Evolutionary conservation across 495 filamentous ascomycete species (phyloP).

Genomic region (Hyaloscypha bicolor): DNA sequence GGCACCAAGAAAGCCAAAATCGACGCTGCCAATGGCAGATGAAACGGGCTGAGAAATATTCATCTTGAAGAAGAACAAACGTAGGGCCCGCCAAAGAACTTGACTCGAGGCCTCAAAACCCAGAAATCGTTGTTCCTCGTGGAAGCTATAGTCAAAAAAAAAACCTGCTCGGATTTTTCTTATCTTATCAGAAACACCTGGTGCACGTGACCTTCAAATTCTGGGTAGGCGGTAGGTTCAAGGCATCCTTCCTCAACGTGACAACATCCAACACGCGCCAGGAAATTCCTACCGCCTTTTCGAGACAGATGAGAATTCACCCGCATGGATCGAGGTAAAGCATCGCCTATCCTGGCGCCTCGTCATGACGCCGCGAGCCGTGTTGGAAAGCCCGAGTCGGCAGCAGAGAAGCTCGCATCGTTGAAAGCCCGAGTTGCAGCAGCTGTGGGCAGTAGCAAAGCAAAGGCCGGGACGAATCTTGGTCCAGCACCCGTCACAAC

Average conservation of each 20-base stretch:
- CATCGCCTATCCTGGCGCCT: constrained; percentile 50
- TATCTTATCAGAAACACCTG: not conserved
- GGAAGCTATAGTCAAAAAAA: not conserved
- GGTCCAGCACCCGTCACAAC: constrained; percentile 39
- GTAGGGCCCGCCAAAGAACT: not conserved
- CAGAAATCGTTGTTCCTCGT: not conserved
- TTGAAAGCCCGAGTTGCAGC: constrained; percentile 83
- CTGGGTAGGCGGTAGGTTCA: too few species aligned
- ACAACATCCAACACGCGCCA: not conserved
- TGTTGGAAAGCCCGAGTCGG: constrained; percentile 52
- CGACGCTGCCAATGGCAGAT: constrained; percentile 82
- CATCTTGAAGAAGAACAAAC: constrained; percentile 43
- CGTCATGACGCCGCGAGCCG: constrained; percentile 52
- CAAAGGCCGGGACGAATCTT: constrained; percentile 32
- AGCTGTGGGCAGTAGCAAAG: constrained; percentile 44
- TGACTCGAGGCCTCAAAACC: not conserved
- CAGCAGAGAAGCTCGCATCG: constrained; percentile 65
- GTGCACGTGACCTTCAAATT: not conserved
- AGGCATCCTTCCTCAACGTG: not conserved
- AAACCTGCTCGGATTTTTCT: not conserved
- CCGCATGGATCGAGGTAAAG: constrained; percentile 33
- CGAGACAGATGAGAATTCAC: not conserved
- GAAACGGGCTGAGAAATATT: constrained; percentile 89
- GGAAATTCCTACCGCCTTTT: not conserved
- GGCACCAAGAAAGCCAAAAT: constrained; percentile 80